Evolutionary conservation across 2,329 filamentous ascomycete species (phyloP).

Genomic region (Penicillium sp.): DNA sequence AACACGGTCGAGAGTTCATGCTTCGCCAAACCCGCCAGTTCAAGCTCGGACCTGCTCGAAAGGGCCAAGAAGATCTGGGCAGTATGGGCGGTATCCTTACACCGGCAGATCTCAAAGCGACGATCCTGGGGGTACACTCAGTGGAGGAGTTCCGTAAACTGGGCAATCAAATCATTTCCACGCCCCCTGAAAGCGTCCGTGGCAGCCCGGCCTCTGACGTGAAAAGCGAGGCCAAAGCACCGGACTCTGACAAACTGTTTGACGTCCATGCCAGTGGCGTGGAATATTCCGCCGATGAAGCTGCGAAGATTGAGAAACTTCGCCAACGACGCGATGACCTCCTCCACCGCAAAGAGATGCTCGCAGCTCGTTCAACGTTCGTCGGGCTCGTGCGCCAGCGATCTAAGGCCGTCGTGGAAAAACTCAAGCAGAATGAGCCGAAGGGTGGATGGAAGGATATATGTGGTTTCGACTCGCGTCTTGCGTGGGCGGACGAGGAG

Average conservation of each 20-base stretch:
- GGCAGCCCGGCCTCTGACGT: slow-evolving; percentile 10
- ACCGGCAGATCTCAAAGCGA: slow-evolving; percentile 44
- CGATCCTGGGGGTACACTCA: slow-evolving; percentile 39
- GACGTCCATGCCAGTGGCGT: slow-evolving; percentile 32
- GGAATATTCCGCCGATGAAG: slow-evolving; percentile 42
- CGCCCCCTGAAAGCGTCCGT: slow-evolving; percentile 28
- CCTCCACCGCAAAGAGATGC: slow-evolving; percentile 41
- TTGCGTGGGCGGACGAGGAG: slow-evolving; percentile 52
- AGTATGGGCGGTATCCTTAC: slow-evolving; percentile 47
- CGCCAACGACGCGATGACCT: slow-evolving; percentile 37
- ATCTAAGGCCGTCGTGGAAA: slow-evolving; percentile 45
- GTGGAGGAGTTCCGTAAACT: slow-evolving; percentile 45
- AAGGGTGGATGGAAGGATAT: slow-evolving; percentile 51
- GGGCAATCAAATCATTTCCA: slow-evolving; percentile 41
- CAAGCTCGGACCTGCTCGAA: slow-evolving; percentile 26
- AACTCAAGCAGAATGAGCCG: slow-evolving; percentile 46
- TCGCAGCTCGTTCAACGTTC: slow-evolving; percentile 45
- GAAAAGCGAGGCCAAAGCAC: slow-evolving; percentile 17
- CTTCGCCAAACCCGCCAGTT: slow-evolving; percentile 35
- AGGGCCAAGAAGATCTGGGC: slow-evolving; percentile 37
- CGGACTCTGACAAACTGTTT: slow-evolving; percentile 30
- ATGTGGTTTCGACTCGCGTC: slow-evolving; percentile 50
- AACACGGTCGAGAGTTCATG: slow-evolving; percentile 51
- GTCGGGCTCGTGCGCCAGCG: slow-evolving; percentile 45
- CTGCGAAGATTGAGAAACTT: slow-evolving; percentile 41